phyloP scores from a whole-genome alignment of 345 rosid genomes.

The Bruguiera gymnorhiza region DNA sequence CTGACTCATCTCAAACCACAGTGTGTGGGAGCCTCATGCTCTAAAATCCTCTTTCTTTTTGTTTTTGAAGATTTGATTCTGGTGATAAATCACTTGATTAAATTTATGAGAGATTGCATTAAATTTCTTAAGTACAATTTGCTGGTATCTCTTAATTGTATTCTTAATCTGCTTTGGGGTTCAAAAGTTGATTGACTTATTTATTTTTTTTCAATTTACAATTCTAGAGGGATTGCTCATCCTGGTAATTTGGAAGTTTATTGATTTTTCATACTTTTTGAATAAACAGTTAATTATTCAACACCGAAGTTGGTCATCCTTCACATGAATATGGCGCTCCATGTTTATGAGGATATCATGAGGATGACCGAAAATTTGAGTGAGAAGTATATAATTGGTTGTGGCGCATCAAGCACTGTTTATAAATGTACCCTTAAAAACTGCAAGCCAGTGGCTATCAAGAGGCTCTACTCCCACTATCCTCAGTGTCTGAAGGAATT shows the following conservation, averaged over 20 bases:
- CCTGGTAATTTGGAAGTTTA: conserved; percentile 26
- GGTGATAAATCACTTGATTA: too few species aligned
- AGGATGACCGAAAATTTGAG: conserved; percentile 95
- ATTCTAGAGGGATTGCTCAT: conserved; percentile 34
- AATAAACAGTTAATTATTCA: conserved; percentile 56
- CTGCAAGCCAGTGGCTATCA: conserved; percentile 94
- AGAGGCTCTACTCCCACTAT: conserved; percentile 81
- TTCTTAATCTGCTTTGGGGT: too few species aligned
- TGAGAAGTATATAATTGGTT: conserved; percentile 84
- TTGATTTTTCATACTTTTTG: conserved; percentile 11
- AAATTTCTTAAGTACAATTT: too few species aligned
- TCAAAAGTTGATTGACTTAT: too few species aligned
- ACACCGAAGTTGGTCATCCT: conserved; percentile 86
- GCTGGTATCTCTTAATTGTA: too few species aligned
- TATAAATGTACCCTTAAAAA: conserved; percentile 90
- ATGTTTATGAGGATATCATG: conserved; percentile 94
- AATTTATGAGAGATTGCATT: too few species aligned
- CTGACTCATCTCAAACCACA: too few species aligned
- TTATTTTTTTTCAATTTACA: too few species aligned
- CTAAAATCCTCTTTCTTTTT: too few species aligned
- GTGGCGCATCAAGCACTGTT: conserved; percentile 91
- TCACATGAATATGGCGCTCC: conserved; percentile 98
- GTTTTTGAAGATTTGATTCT: too few species aligned
- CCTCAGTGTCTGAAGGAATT: conserved; percentile 84
- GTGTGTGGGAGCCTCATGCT: too few species aligned